Evolutionary conservation across 164 flowering plant genomes (phyloP), one percentile per base, ranked within the genome.

Genomic region (Sextonia rubra): DNA sequence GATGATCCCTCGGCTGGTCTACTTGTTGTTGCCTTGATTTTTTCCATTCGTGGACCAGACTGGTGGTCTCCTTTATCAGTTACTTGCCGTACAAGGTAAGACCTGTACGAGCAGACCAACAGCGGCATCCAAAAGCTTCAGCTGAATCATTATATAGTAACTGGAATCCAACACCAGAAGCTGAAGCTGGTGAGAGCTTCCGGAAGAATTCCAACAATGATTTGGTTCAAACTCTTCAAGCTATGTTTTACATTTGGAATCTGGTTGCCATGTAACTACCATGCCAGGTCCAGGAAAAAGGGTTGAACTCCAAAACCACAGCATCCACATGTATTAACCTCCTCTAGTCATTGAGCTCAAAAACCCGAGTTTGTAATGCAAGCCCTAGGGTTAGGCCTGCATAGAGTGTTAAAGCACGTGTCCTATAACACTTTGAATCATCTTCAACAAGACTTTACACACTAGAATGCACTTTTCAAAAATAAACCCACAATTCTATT

Each of bases 261-360:
- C 86, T 83, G 69, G 92, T 86, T 83, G 81, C 11, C 79, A 25
- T 37, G 92, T 18, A 90, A 27, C 86, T 87, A 60, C 88, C 89
- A 69, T 86, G 89, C 78, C 86, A 93, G 23, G 91, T 71, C 60
- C 85, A 72, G 70, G 80, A 83, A 44, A 82, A 89, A 64, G 24
- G 9, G 23, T 68, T n/a, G 18, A 14, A 70, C 23, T 37, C 70
- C 52, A 29, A 63, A 64, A 60, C 60, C 60, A 30, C 72, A 68
- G 64, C 71, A 4, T 83, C 89, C 22, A 71, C 81, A 49, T 27
- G 48, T 17, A 22, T 82, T 89, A 73, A 9, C n/a, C n/a, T n/a
- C 73, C 81, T 84, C 58, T 76, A 78, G 62, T 93, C 94, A 63
- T 95, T 96, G 77, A 95, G 72, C 81, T 95, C 99, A 29, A 88